Percentiles rank a stretch among this genome's conserved stretches.
Conservation (phyloP, 2,329 filamentous ascomycete species). For the Anthostomella pinea region DNA sequence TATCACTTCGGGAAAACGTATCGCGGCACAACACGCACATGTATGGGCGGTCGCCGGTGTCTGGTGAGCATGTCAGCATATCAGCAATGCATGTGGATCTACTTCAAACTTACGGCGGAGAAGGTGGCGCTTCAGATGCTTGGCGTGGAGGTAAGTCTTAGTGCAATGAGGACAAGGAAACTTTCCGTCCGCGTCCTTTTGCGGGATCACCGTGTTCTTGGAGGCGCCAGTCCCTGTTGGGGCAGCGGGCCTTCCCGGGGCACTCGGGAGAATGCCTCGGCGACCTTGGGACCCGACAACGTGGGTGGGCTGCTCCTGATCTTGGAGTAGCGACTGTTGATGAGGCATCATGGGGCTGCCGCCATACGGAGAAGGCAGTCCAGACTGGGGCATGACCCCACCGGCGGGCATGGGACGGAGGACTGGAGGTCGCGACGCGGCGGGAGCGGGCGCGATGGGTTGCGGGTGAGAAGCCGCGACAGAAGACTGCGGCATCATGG, state of each 20-base stretch:
- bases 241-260: conserved; percentile 79
- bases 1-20: conserved; percentile 96
- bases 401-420: conserved; percentile 70
- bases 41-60: conserved; percentile 96
- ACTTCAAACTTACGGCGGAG: conserved; percentile 75
- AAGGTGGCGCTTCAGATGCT: conserved; percentile 95
- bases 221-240: conserved; percentile 65
- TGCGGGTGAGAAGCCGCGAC: conserved; percentile 69
- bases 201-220: conserved; percentile 81
- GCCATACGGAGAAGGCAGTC: conserved; percentile 59
- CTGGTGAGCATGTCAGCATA: conserved; percentile 43
- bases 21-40: conserved; percentile 98
- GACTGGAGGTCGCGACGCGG: conserved; percentile 55
- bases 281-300: conserved; percentile 94
- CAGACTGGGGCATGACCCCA: conserved; percentile 58
- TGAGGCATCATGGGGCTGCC: conserved; percentile 53
- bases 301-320: conserved; percentile 71
- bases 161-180: conserved; percentile 98
- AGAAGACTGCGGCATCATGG: conserved; percentile 66
- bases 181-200: conserved; percentile 96
- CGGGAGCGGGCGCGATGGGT: conserved; percentile 71
- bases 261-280: conserved; percentile 86
- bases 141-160: conserved; percentile 95
- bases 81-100: conserved; percentile 1
- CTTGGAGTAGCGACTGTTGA: conserved; percentile 53